These are phyloP conservation scores for Boechera divaricarpa DNA, from an alignment of 345 rosid species.

Conservation along the genomic window DNA sequence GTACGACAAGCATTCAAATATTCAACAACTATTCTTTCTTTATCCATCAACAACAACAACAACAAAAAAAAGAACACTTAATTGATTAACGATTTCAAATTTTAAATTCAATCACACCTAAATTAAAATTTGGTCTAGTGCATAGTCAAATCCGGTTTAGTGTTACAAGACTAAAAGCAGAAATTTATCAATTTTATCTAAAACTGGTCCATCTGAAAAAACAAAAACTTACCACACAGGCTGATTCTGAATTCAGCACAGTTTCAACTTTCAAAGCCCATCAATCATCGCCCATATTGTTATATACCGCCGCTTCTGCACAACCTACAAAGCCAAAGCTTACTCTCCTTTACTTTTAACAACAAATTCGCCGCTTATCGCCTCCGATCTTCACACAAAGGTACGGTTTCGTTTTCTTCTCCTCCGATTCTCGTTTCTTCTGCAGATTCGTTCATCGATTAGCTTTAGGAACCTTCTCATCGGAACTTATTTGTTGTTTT, in stretches of 20 bases:
- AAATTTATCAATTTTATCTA: neutral
- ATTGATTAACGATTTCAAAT: neutral
- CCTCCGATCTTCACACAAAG: constrained; percentile 33
- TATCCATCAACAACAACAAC: neutral
- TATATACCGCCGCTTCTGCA: constrained; percentile 42
- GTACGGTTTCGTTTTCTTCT: constrained; percentile 27
- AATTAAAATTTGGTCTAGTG: neutral
- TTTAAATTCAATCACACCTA: neutral
- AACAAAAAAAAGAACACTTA: neutral
- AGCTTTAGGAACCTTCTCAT: constrained; percentile 17
- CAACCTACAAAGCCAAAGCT: constrained; percentile 38
- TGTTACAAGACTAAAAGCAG: constrained; percentile 12
- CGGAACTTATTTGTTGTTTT: neutral
- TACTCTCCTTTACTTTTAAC: constrained; percentile 16
- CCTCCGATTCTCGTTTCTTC: constrained; percentile 27
- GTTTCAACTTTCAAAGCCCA: constrained; percentile 27
- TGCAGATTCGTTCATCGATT: constrained; percentile 27
- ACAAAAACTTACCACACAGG: constrained; percentile 10
- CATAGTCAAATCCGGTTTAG: neutral
- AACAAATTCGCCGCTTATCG: constrained; percentile 43
- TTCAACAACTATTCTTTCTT: constrained; percentile 14
- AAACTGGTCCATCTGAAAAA: constrained; percentile 1
- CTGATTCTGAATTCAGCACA: constrained; percentile 12
- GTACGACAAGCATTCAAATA: constrained; percentile 4
- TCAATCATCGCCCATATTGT: constrained; percentile 9